A percentile compares a stretch with the other conserved stretches of the same genome.
Evolutionary conservation across 305 asterid species (phyloP).

Genomic region (Stenogyne calaminthoides): DNA sequence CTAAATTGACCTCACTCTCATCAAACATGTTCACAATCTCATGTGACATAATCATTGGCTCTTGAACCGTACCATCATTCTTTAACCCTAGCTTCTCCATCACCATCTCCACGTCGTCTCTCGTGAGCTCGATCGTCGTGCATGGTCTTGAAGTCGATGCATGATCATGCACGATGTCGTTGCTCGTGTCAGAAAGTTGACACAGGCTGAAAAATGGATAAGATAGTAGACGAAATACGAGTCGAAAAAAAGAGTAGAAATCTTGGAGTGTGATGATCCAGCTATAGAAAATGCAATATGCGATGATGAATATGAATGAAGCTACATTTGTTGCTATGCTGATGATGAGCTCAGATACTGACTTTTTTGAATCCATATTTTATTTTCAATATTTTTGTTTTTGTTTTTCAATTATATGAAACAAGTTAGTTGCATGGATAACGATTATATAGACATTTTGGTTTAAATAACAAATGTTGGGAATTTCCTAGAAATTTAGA

Average conservation of each 20-base stretch:
- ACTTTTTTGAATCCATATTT: conserved; percentile 30
- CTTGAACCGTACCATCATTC: background rate
- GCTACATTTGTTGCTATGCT: conserved; percentile 24
- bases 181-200: background rate
- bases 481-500: background rate
- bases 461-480: background rate
- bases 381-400: background rate
- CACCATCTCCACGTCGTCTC: conserved; percentile 25
- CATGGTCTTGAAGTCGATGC: background rate
- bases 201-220: background rate
- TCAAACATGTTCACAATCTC: conserved; percentile 47
- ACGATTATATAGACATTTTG: background rate
- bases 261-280: conserved; percentile 35
- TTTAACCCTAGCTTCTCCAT: conserved; percentile 31
- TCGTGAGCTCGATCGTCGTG: background rate
- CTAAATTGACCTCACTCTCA: conserved; percentile 39
- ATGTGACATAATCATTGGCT: background rate
- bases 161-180: too few relatives aligned
- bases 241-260: conserved; percentile 28
- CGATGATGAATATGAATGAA: conserved; percentile 31
- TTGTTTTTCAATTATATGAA: background rate
- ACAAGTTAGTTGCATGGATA: background rate
- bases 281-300: conserved; percentile 31
- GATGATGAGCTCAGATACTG: conserved; percentile 30
- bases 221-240: background rate